Base-by-base conservation (phyloP, 345 rosid species). In the Physaria fendleri region DNA sequence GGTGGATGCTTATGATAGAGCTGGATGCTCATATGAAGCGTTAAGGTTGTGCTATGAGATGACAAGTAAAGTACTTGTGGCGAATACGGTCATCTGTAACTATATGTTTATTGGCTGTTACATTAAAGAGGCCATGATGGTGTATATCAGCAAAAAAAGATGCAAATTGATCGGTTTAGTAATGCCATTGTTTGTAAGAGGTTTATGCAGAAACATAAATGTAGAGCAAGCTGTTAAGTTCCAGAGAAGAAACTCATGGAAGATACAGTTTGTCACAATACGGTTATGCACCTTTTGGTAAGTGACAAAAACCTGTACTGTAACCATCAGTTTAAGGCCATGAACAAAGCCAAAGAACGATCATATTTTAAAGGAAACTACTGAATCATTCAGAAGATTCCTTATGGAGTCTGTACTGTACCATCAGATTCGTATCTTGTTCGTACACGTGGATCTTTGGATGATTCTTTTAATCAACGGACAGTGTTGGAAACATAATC, bases 81-180 rank as follows among this genome's bases (percentile, higher is more conserved):
- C 77, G 32, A 82, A 84, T 75, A 71, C 76, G 0, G 71, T 82
- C 54, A 59, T 88, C 10, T 84, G 64, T 65, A 85, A 85, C 59
- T 75, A 77, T 40, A 51, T 48, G 78, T 89, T 23, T 68, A 81
- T 50, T 81, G 87, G 82, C 76, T 84, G 73, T 72, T 42, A 83
- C 51, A 25, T 43, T 39, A 70, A 75, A 66, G 81, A 74, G 56
- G 85, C 81, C 17, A 73, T 73, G 37, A 28, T 22, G 13, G 59
- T 83, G 33, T 63, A 81, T 74, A 83, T 83, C 84, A 66, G 77
- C 35, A 69, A 62, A 80, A 75, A 55, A 32, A 11, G 21, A 37
- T 81, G 41, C 5, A 20, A 34, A 72, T 81, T 4, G 85, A 86
- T 47, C 28, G 64, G 13, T 75, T 77, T 65, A 81, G 88, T 53